A percentile compares a stretch with the other conserved stretches of the same genome.
Conservation (phyloP, 768 basidiomycete species). For the Clathrus columnatus region DNA sequence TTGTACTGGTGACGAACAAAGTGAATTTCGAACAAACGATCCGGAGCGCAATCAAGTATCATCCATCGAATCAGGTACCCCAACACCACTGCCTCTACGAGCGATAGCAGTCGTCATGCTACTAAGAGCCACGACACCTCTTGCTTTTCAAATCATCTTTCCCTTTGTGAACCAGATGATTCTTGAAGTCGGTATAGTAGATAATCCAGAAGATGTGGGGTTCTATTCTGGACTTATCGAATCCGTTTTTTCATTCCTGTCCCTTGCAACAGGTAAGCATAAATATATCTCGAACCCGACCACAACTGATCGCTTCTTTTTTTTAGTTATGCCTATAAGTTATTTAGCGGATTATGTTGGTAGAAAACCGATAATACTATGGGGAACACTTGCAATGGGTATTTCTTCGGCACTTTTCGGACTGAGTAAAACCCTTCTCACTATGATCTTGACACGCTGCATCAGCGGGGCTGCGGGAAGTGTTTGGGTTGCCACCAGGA, state of each 20-base stretch:
- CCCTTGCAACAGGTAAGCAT: slow-evolving; percentile 8
- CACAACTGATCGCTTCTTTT: not conserved
- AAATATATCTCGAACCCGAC: not conserved
- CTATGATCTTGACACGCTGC: slow-evolving; percentile 12
- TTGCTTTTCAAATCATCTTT: slow-evolving; percentile 12
- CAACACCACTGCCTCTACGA: slow-evolving; percentile 14
- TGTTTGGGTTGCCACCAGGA: not conserved
- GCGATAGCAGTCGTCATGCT: slow-evolving; percentile 4
- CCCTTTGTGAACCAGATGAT: slow-evolving; percentile 15
- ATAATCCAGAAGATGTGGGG: slow-evolving; percentile 16
- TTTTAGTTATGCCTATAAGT: slow-evolving; percentile 1
- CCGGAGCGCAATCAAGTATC: too few relatives aligned
- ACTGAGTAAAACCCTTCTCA: slow-evolving; percentile 13
- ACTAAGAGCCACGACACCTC: slow-evolving; percentile 6
- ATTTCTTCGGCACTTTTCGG: slow-evolving; percentile 14
- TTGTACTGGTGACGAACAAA: too few relatives aligned
- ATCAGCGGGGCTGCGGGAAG: slow-evolving; percentile 5
- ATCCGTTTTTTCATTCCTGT: slow-evolving; percentile 7
- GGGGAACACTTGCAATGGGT: slow-evolving; percentile 13
- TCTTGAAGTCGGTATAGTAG: slow-evolving; percentile 14
- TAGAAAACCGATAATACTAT: slow-evolving; percentile 17
- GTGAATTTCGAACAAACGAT: too few relatives aligned
- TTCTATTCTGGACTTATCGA: slow-evolving; percentile 17
- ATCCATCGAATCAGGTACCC: too few relatives aligned
- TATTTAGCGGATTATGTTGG: slow-evolving; percentile 14